Evolutionary conservation across 331 rosid species (phyloP).

Genomic region (Malus hybrid): DNA sequence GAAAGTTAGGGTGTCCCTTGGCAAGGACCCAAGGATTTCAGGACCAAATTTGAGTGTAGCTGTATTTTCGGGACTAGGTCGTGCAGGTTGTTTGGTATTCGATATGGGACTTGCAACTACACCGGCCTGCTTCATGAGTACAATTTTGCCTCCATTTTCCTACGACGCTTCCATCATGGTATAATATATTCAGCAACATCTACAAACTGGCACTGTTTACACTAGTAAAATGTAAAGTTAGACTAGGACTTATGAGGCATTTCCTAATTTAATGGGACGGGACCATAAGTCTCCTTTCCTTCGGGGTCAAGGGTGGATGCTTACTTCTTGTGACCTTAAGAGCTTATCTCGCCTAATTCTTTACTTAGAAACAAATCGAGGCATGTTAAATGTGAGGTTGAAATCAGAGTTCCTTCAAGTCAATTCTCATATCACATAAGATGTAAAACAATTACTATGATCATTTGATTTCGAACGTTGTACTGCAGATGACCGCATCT

Average conservation of each 20-base stretch:
- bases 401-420: not conserved
- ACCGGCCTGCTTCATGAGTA: constrained; percentile 97
- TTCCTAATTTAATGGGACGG: no score
- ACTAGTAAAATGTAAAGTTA: no score
- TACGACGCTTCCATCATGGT: constrained; percentile 95
- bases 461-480: not conserved
- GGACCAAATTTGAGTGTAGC: constrained; percentile 60
- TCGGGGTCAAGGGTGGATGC: no score
- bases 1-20: constrained; percentile 60
- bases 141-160: constrained; percentile 60
- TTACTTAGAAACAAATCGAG: no score
- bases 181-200: not conserved
- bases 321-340: no score
- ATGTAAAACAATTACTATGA: no score
- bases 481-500: constrained; percentile 82
- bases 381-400: not conserved
- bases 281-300: no score
- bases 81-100: constrained; percentile 64
- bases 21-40: constrained; percentile 67
- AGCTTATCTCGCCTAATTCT: no score
- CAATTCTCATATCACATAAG: not conserved
- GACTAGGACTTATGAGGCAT: no score
- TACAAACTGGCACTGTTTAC: not conserved
- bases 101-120: constrained; percentile 88
- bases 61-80: constrained; percentile 63